These are phyloP conservation scores for Emergomyces africanus DNA, from an alignment of 2,329 filamentous ascomycete species.

Conservation along the genomic window DNA sequence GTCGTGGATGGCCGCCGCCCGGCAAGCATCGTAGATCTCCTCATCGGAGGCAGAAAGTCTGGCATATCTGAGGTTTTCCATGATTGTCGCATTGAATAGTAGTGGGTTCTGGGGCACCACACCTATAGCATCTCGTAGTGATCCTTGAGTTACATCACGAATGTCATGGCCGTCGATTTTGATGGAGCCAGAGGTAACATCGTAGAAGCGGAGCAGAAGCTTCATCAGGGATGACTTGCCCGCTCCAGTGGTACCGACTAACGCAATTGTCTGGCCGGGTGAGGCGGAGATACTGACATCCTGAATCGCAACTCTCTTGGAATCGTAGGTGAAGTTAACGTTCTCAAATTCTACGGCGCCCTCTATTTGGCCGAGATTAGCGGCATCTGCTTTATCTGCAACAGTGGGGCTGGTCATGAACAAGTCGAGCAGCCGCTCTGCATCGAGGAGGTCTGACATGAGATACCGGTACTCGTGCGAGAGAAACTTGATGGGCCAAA, in stretches of 20 bases:
- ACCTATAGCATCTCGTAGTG: neutral
- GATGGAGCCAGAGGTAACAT: neutral
- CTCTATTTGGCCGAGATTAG: neutral
- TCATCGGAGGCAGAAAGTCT: neutral
- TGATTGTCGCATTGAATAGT: neutral
- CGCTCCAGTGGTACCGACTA: neutral
- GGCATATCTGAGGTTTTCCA: neutral
- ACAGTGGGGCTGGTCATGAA: neutral
- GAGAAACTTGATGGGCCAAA: neutral
- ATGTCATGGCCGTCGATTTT: neutral
- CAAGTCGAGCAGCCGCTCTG: neutral
- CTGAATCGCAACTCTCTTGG: neutral
- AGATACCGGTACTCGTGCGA: neutral
- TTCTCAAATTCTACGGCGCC: neutral
- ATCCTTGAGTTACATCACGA: neutral
- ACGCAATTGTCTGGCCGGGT: neutral
- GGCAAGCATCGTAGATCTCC: neutral
- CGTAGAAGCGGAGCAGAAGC: neutral
- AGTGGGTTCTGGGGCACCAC: neutral
- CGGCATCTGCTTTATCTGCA: neutral
- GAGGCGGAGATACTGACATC: neutral
- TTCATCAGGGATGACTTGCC: constrained; percentile 1
- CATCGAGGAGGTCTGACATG: neutral
- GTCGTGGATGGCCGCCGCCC: neutral
- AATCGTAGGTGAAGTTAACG: neutral